phyloP scores from a whole-genome alignment of 257 asterid genomes.

The Gentiana straminea region DNA sequence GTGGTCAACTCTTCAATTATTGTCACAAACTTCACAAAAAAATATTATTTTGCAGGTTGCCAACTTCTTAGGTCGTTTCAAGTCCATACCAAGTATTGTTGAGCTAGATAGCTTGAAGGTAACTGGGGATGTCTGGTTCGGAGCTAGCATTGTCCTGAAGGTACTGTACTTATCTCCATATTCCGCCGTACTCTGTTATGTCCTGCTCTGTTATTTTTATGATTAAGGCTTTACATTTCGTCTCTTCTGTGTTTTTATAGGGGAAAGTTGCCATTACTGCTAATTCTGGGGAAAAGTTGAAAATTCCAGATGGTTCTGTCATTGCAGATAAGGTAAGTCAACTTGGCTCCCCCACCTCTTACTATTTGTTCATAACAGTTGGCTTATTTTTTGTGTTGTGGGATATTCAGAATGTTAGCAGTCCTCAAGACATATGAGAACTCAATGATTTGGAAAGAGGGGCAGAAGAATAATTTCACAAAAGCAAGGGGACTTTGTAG shows the following conservation, averaged over 20 bases:
- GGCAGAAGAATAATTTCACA: neutral
- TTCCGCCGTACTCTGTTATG: neutral
- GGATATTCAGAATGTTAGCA: conserved; percentile 55
- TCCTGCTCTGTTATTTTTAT: neutral
- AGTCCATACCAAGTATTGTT: conserved; percentile 92
- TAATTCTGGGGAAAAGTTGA: conserved; percentile 63
- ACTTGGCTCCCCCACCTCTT: neutral
- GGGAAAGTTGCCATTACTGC: conserved; percentile 79
- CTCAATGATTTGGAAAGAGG: conserved; percentile 5
- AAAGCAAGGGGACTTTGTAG: conserved; percentile 1
- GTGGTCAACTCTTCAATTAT: conserved; percentile 2
- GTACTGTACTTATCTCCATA: conserved; percentile 20
- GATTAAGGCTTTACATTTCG: neutral
- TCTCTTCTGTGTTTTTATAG: conserved; percentile 20
- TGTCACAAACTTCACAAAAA: conserved; percentile 3
- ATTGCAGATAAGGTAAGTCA: conserved; percentile 61
- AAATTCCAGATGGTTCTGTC: conserved; percentile 74
- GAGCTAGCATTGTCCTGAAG: conserved; percentile 68
- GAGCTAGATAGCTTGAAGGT: conserved; percentile 88
- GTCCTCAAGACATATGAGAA: conserved; percentile 63
- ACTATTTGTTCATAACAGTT: neutral
- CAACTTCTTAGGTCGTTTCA: conserved; percentile 68
- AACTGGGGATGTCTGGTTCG: conserved; percentile 85
- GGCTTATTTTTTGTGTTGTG: conserved; percentile 5
- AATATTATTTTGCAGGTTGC: conserved; percentile 40